These are phyloP conservation scores for Candida germanica DNA, from an alignment of 805 yeast genomes.

Conservation along the genomic window DNA sequence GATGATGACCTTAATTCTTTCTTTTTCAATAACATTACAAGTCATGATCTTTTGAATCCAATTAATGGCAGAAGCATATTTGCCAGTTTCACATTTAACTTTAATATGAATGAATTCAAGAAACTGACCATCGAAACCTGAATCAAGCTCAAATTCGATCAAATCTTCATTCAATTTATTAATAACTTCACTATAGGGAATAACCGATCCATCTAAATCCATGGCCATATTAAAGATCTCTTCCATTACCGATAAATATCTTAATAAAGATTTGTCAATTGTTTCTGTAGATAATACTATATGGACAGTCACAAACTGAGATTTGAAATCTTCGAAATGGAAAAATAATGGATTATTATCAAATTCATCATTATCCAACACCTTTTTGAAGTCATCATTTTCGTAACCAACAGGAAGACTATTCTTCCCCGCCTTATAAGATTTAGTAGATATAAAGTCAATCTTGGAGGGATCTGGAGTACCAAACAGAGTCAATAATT, in stretches of 20 bases:
- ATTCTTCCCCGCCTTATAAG: slow-evolving; percentile 59
- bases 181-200: slow-evolving; percentile 76
- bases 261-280: slow-evolving; percentile 52
- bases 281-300: slow-evolving; percentile 55
- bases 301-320: slow-evolving; percentile 73
- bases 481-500: slow-evolving; percentile 57
- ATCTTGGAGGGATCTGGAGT: slow-evolving; percentile 76
- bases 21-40: slow-evolving; percentile 66
- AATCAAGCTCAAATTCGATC: slow-evolving; percentile 52
- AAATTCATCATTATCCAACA: slow-evolving; percentile 31
- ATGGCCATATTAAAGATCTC: slow-evolving; percentile 75
- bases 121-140: slow-evolving; percentile 57
- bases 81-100: slow-evolving; percentile 56
- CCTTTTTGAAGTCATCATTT: slow-evolving; percentile 19
- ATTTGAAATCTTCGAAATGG: slow-evolving; percentile 75
- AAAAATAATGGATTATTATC: slow-evolving; percentile 55
- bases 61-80: slow-evolving; percentile 65
- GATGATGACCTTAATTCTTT: slow-evolving; percentile 62
- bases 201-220: slow-evolving; percentile 45
- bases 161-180: slow-evolving; percentile 71
- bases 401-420: slow-evolving; percentile 29
- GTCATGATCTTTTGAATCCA: slow-evolving; percentile 73
- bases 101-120: slow-evolving; percentile 64
- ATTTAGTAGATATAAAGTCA: slow-evolving; percentile 62
- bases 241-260: slow-evolving; percentile 60